Conservation (phyloP, 345 rosid genomes). For the Chamaenerion angustifolium region DNA sequence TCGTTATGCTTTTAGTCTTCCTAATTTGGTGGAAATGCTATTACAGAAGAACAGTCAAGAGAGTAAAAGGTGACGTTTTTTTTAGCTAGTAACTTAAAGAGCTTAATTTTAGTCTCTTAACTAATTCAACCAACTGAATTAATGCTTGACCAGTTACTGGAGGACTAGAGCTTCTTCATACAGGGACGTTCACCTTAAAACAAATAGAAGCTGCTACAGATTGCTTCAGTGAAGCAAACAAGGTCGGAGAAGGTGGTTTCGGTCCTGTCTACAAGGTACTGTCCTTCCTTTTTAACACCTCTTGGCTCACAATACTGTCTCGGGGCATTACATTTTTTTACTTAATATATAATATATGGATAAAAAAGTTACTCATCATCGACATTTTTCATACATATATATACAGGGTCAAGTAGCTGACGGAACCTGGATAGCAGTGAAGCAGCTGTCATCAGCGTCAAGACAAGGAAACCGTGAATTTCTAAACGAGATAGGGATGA, state of each 20-base stretch:
- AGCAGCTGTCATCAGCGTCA: constrained; percentile 62
- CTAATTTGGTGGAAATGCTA: constrained; percentile 22
- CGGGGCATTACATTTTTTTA: too few relatives aligned
- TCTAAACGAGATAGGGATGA: constrained; percentile 52
- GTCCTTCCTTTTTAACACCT: neutral
- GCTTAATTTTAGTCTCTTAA: neutral
- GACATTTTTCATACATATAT: too few relatives aligned
- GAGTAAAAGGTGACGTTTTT: constrained; percentile 11
- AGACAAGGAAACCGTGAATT: constrained; percentile 65
- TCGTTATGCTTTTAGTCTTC: constrained; percentile 14
- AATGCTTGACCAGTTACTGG: constrained; percentile 2
- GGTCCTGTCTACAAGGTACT: constrained; percentile 35
- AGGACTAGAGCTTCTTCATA: constrained; percentile 18
- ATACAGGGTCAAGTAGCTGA: constrained; percentile 30
- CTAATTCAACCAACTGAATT: neutral
- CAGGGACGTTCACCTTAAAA: constrained; percentile 22
- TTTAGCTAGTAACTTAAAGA: neutral
- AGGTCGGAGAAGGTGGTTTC: constrained; percentile 41
- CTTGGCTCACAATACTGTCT: neutral
- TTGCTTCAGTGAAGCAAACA: constrained; percentile 22
- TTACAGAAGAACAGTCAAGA: constrained; percentile 6
- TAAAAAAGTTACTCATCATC: too few relatives aligned
- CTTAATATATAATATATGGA: too few relatives aligned
- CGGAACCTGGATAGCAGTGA: constrained; percentile 51
- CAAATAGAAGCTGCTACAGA: constrained; percentile 32